Percentiles rank a stretch among this genome's conserved stretches.
Conservation (phyloP, 1,139 yeast genomes). For the Protomyces arabidopsidicola region DNA sequence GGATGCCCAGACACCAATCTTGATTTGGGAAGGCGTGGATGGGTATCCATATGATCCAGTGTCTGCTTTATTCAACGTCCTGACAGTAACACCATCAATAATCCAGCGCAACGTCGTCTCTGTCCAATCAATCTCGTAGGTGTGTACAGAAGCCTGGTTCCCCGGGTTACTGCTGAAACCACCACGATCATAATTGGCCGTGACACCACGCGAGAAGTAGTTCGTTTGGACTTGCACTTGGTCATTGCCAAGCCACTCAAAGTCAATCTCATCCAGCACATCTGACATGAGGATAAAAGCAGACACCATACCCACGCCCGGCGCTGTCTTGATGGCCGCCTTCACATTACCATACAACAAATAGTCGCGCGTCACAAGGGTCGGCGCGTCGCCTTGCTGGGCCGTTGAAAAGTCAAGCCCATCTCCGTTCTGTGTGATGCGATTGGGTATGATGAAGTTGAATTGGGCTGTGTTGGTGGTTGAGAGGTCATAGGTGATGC, state of each 20-base stretch:
- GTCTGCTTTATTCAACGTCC: slow-evolving; percentile 71
- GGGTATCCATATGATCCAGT: slow-evolving; percentile 68
- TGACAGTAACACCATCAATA: slow-evolving; percentile 63
- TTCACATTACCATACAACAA: slow-evolving; percentile 83
- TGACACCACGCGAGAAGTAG: slow-evolving; percentile 65
- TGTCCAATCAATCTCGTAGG: slow-evolving; percentile 77
- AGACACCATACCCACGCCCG: slow-evolving; percentile 72
- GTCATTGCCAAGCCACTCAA: slow-evolving; percentile 75
- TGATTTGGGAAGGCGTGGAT: slow-evolving; percentile 86
- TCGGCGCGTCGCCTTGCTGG: slow-evolving; percentile 69
- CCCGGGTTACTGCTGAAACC: slow-evolving; percentile 1
- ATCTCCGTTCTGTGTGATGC: slow-evolving; percentile 7
- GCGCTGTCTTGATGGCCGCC: slow-evolving; percentile 67
- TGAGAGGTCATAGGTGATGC: slow-evolving; percentile 4
- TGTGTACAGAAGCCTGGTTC: slow-evolving; percentile 55
- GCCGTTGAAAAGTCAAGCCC: slow-evolving; percentile 62
- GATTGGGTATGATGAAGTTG: slow-evolving; percentile 8
- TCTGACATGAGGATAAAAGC: slow-evolving; percentile 73
- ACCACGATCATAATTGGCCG: slow-evolving; percentile 22
- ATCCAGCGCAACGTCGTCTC: slow-evolving; percentile 69
- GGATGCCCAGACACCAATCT: slow-evolving; percentile 90
- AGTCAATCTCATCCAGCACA: slow-evolving; percentile 86
- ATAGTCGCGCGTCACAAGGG: slow-evolving; percentile 70
- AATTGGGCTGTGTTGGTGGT: slow-evolving; percentile 16
- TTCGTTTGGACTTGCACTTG: slow-evolving; percentile 65